A percentile compares a stretch with the other conserved stretches of the same genome.
Conservation (phyloP, 805 yeast genomes). For the Torulaspora gathmanii region DNA sequence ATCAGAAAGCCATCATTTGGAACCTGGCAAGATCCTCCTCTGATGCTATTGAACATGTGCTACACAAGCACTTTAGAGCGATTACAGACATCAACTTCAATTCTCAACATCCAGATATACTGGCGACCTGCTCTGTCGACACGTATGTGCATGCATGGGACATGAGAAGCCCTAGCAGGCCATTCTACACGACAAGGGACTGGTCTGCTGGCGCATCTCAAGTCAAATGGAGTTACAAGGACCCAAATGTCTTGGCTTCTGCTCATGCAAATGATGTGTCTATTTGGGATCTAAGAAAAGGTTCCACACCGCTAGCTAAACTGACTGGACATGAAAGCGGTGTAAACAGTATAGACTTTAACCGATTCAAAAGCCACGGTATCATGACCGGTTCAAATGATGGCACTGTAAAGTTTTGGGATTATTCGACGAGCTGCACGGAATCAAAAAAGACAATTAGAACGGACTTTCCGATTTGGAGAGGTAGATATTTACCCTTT, state of each 20-base stretch:
- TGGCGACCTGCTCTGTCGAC: conserved; percentile 93
- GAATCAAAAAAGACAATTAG: conserved; percentile 55
- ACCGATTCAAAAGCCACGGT: conserved; percentile 51
- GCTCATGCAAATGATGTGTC: conserved; percentile 77
- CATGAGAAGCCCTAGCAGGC: conserved; percentile 69
- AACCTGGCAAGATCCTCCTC: conserved; percentile 66
- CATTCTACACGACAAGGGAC: conserved; percentile 78
- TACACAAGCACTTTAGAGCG: conserved; percentile 89
- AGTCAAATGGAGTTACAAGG: conserved; percentile 83
- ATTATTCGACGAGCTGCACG: conserved; percentile 41
- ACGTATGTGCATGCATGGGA: conserved; percentile 89
- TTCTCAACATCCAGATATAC: conserved; percentile 73
- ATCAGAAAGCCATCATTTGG: conserved; percentile 95
- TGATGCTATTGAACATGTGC: conserved; percentile 76
- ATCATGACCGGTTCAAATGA: conserved; percentile 85
- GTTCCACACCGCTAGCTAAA: conserved; percentile 65
- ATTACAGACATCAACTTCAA: conserved; percentile 95
- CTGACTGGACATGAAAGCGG: conserved; percentile 77
- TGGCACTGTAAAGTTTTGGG: conserved; percentile 79
- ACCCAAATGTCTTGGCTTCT: conserved; percentile 75
- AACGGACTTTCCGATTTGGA: conserved; percentile 80
- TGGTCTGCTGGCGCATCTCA: conserved; percentile 95
- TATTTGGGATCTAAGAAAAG: conserved; percentile 86
- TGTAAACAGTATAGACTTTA: conserved; percentile 85
- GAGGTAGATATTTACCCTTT: conserved; percentile 85